Evolutionary conservation across 257 asterid genomes (phyloP).

Genomic region (Sherardia arvensis): DNA sequence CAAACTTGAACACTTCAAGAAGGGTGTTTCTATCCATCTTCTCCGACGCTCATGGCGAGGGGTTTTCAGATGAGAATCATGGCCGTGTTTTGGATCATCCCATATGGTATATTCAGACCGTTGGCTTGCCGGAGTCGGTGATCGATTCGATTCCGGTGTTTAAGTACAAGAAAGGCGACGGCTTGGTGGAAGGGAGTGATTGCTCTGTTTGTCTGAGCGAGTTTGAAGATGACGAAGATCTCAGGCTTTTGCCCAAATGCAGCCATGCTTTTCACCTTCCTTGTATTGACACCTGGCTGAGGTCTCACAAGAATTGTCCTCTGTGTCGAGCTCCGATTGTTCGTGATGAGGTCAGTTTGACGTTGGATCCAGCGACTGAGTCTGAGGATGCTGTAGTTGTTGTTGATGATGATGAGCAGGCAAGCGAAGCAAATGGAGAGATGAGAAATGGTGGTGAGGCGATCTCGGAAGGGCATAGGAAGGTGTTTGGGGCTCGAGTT

Average conservation of each 20-base stretch:
- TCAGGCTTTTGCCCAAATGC: slow-evolving; percentile 75
- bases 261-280: slow-evolving; percentile 66
- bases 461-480: slow-evolving; percentile 4
- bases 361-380: background rate
- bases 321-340: slow-evolving; percentile 65
- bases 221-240: slow-evolving; percentile 52
- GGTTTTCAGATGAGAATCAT: slow-evolving; percentile 29
- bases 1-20: slow-evolving; percentile 16
- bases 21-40: slow-evolving; percentile 7
- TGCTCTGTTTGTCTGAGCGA: slow-evolving; percentile 72
- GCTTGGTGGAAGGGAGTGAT: slow-evolving; percentile 43
- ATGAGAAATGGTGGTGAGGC: slow-evolving; percentile 9
- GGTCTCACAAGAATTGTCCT: slow-evolving; percentile 71
- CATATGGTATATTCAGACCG: slow-evolving; percentile 55
- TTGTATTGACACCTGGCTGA: slow-evolving; percentile 76
- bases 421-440: slow-evolving; percentile 8
- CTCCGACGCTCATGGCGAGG: slow-evolving; percentile 17
- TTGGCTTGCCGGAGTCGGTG: slow-evolving; percentile 44
- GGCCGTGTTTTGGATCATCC: slow-evolving; percentile 45
- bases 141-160: slow-evolving; percentile 57
- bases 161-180: slow-evolving; percentile 27
- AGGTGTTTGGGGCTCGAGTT: slow-evolving; percentile 17
- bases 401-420: slow-evolving; percentile 5
- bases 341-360: background rate
- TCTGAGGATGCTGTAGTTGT: slow-evolving; percentile 3